Conservation (phyloP, 371 early-diverging fungal species). For the Coemansia sp. region DNA sequence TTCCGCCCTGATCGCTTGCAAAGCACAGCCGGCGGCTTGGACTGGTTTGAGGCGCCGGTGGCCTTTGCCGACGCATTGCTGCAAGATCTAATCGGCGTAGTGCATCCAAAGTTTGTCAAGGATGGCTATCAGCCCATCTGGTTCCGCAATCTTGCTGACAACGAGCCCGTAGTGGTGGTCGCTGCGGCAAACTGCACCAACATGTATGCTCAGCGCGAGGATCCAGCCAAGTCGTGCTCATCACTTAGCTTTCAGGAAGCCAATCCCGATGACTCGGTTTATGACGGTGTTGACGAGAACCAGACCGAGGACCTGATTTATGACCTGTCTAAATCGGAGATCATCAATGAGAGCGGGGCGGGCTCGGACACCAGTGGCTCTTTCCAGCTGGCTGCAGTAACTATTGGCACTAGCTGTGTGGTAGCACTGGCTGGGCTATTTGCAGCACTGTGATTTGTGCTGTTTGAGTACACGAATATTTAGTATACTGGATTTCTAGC, state of each 20-base stretch:
- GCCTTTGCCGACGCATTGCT: conserved; percentile 68
- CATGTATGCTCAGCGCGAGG: conserved; percentile 54
- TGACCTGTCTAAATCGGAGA: conserved; percentile 39
- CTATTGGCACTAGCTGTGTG: no score
- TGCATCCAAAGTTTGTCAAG: conserved; percentile 61
- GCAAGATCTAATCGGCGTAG: conserved; percentile 66
- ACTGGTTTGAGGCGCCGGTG: conserved; percentile 72
- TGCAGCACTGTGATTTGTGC: no score
- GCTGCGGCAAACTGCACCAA: conserved; percentile 59
- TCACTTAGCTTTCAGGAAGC: conserved; percentile 48
- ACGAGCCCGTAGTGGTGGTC: conserved; percentile 55
- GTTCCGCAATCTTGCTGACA: conserved; percentile 68
- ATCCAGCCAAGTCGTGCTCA: conserved; percentile 55
- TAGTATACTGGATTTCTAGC: no score
- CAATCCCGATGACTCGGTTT: conserved; percentile 29
- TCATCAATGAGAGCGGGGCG: conserved; percentile 13
- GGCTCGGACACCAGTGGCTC: not conserved
- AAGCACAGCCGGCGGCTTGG: conserved; percentile 61
- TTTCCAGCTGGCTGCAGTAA: no score
- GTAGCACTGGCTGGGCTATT: no score
- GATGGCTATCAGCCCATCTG: conserved; percentile 52
- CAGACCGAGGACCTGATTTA: conserved; percentile 43
- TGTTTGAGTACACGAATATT: no score
- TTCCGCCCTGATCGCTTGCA: conserved; percentile 70
- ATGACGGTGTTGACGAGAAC: conserved; percentile 35